phyloP scores from a whole-genome alignment of 257 asterid species.

The Solanum verrucosum region DNA sequence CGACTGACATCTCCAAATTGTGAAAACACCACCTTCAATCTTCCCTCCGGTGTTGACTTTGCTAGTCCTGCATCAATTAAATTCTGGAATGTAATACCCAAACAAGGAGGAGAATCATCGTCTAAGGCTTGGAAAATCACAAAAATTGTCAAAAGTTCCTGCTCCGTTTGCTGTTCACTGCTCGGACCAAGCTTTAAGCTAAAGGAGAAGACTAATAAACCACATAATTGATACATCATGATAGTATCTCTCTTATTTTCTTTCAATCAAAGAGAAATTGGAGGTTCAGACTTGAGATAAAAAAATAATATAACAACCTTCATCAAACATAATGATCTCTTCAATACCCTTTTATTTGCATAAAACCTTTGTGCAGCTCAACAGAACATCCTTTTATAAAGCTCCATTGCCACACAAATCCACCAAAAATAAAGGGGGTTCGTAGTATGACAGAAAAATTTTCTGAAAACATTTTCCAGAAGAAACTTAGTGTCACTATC shows the following conservation, averaged over 20 bases:
- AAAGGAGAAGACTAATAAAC: not conserved
- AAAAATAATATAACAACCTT: not conserved
- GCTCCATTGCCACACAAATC: not conserved
- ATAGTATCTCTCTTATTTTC: not conserved
- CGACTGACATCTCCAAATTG: not conserved
- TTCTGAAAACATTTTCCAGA: not conserved
- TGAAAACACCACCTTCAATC: not conserved
- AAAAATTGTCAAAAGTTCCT: not conserved
- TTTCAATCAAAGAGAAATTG: not conserved
- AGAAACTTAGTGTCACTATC: not conserved
- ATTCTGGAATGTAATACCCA: not conserved
- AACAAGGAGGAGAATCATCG: not conserved
- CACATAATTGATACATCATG: not conserved
- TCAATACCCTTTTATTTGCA: not conserved
- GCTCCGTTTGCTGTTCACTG: not conserved
- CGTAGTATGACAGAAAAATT: not conserved
- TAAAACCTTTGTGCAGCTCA: not conserved
- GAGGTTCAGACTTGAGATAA: not conserved
- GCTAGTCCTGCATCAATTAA: conserved; percentile 3
- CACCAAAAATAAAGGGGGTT: not conserved
- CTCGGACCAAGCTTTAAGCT: not conserved
- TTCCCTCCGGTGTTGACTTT: not conserved
- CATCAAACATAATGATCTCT: not conserved
- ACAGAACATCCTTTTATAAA: not conserved
- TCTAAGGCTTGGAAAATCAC: not conserved